These are phyloP conservation scores for Yamadazyma diddensiae DNA, from an alignment of 1,139 yeast species.

Conservation along the genomic window DNA sequence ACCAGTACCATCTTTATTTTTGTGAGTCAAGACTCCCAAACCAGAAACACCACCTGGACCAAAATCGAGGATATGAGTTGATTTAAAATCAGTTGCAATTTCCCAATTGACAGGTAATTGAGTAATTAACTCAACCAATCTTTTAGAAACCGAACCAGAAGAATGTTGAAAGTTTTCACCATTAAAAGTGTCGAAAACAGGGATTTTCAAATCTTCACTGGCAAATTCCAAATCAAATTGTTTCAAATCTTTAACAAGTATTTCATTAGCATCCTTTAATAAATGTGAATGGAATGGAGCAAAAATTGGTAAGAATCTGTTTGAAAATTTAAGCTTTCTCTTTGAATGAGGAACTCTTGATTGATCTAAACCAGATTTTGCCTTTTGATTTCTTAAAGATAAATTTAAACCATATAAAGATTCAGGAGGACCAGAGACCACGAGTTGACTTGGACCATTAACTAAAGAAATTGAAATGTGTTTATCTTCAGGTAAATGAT, in stretches of 20 bases:
- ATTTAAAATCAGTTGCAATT: conserved; percentile 69
- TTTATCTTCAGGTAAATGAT: conserved; percentile 88
- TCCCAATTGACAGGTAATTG: conserved; percentile 96
- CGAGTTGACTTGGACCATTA: conserved; percentile 94
- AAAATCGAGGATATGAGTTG: conserved; percentile 90
- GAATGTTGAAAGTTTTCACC: conserved; percentile 71
- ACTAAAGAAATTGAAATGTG: conserved; percentile 87
- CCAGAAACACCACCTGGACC: conserved; percentile 99
- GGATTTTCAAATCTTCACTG: conserved; percentile 62
- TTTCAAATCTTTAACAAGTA: conserved; percentile 63
- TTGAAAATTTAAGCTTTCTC: conserved; percentile 89
- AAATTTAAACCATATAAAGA: conserved; percentile 95
- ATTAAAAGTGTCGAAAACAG: conserved; percentile 87
- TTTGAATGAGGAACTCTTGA: conserved; percentile 90
- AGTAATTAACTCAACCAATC: conserved; percentile 78
- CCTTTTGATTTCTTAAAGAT: conserved; percentile 89
- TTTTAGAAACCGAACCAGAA: conserved; percentile 43
- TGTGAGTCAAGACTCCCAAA: conserved; percentile 90
- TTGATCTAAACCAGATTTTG: conserved; percentile 92
- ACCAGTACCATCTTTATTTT: conserved; percentile 99
- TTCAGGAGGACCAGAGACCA: conserved; percentile 97
- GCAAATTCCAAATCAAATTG: conserved; percentile 52
- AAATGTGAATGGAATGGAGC: conserved; percentile 97
- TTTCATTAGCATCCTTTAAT: conserved; percentile 66
- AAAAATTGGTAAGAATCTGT: conserved; percentile 90